These are phyloP conservation scores for Lanmaoa rubissima DNA, from an alignment of 768 basidiomycete species.

Conservation along the genomic window DNA sequence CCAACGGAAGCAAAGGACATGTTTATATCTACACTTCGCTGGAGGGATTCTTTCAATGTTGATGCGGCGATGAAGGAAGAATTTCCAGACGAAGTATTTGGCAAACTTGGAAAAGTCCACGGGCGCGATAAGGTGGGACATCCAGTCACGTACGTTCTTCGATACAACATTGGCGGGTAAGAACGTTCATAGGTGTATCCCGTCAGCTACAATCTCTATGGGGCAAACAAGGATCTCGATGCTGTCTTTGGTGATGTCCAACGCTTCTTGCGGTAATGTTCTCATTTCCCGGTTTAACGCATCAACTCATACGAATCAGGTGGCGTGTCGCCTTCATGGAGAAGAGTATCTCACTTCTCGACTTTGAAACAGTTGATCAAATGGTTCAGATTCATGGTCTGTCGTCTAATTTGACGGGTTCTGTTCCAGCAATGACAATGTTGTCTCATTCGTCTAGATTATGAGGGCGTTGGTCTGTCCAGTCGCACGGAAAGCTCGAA, in stretches of 20 bases:
- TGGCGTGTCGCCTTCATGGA: conserved; percentile 85
- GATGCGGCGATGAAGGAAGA: conserved; percentile 57
- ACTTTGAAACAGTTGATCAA: conserved; percentile 73
- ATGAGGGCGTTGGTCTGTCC: conserved; percentile 65
- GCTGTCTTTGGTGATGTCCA: conserved; percentile 75
- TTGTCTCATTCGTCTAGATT: conserved; percentile 46
- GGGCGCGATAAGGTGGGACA: conserved; percentile 70
- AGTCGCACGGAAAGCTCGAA: conserved; percentile 74
- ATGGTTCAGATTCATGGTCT: conserved; percentile 71
- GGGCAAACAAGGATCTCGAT: conserved; percentile 61
- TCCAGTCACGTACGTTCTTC: conserved; percentile 60
- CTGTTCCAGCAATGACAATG: neutral
- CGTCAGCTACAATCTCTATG: conserved; percentile 75
- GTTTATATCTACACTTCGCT: conserved; percentile 65
- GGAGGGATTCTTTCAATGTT: conserved; percentile 67
- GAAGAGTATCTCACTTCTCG: conserved; percentile 54
- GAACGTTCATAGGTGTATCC: neutral
- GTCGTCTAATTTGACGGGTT: conserved; percentile 1
- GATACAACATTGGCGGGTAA: neutral
- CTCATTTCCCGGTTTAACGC: neutral
- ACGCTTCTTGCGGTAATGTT: conserved; percentile 66
- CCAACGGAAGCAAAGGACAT: conserved; percentile 57
- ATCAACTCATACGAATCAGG: conserved; percentile 34
- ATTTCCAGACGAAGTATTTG: conserved; percentile 64
- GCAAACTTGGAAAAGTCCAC: conserved; percentile 57